Conservation (phyloP, 768 basidiomycete genomes). For the Sarcodon sp. region DNA sequence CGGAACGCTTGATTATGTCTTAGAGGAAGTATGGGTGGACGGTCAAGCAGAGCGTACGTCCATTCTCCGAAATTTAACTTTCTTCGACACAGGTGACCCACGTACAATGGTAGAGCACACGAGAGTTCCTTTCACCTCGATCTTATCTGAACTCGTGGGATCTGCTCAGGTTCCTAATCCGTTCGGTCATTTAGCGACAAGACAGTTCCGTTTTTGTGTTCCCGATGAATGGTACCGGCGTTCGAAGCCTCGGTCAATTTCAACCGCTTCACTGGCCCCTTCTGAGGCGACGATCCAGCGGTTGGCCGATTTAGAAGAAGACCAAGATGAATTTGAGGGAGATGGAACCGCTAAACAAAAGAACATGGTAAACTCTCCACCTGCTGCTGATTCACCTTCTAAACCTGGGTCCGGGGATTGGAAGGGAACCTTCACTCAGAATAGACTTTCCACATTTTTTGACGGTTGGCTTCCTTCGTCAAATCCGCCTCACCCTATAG, state of each 20-base stretch:
- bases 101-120: conserved; percentile 9
- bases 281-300: conserved; percentile 38
- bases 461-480: conserved; percentile 44
- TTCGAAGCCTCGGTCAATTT: conserved; percentile 40
- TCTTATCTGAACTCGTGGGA: conserved; percentile 28
- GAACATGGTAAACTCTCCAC: conserved; percentile 17
- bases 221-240: conserved; percentile 75
- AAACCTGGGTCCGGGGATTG: conserved; percentile 27
- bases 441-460: conserved; percentile 52
- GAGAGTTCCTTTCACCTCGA: conserved; percentile 28
- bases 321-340: conserved; percentile 26
- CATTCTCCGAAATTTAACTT: background rate
- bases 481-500: conserved; percentile 25
- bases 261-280: conserved; percentile 31
- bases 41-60: conserved; percentile 41
- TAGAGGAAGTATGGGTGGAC: conserved; percentile 57
- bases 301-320: conserved; percentile 35
- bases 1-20: conserved; percentile 54
- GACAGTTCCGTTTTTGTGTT: conserved; percentile 50
- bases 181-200: conserved; percentile 26
- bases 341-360: conserved; percentile 54
- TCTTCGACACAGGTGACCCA: too few relatives aligned
- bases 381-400: conserved; percentile 4
- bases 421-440: conserved; percentile 41
- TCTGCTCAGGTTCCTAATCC: conserved; percentile 28